Evolutionary conservation across 495 filamentous ascomycete genomes (phyloP).

Genomic region (Chaetomium fimeti): DNA sequence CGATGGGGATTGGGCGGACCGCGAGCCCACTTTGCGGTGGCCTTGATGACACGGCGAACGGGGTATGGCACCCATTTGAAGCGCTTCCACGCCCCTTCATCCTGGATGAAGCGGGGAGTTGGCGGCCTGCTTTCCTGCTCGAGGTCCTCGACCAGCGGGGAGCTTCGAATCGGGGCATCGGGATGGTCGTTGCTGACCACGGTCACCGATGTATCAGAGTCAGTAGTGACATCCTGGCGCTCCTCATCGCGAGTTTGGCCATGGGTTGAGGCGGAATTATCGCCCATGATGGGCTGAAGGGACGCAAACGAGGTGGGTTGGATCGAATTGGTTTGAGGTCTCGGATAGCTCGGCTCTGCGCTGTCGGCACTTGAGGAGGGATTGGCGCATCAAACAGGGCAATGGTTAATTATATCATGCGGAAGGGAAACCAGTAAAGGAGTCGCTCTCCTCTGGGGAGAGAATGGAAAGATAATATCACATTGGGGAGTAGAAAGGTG

Average conservation of each 20-base stretch:
- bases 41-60: constrained; percentile 41
- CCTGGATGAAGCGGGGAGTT: constrained; percentile 43
- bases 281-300: constrained; percentile 16
- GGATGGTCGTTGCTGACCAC: constrained; percentile 32
- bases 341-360: neutral
- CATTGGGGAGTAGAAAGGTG: neutral
- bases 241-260: constrained; percentile 2
- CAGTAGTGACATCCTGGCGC: constrained; percentile 11
- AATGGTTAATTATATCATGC: neutral
- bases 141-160: constrained; percentile 26
- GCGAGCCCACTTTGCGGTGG: constrained; percentile 61
- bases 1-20: constrained; percentile 65
- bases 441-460: neutral
- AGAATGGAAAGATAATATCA: neutral
- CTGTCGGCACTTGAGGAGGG: neutral
- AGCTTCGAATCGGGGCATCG: constrained; percentile 34
- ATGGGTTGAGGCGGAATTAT: neutral
- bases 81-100: constrained; percentile 38
- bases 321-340: neutral
- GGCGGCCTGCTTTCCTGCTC: constrained; percentile 35
- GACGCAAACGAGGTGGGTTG: neutral
- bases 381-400: neutral
- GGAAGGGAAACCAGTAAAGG: neutral
- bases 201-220: constrained; percentile 18
- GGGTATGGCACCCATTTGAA: constrained; percentile 53